Evolutionary conservation across 306 rosid species (phyloP), one percentile per base, ranked within the genome.

Genomic region (Calophaca sinica): DNA sequence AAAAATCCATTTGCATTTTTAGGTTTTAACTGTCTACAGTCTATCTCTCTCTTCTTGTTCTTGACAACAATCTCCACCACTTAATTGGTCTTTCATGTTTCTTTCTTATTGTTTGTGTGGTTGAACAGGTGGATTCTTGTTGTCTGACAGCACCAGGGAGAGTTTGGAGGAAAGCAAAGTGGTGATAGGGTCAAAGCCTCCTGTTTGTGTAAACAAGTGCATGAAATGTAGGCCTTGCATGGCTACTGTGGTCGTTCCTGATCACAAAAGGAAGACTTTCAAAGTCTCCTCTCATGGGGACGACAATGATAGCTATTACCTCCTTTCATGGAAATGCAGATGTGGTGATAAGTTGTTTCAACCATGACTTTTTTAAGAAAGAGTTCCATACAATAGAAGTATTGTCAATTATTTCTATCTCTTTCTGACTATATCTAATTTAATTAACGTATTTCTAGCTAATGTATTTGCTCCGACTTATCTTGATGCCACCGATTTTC

Each of bases 241-340:
- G 82, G 91, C 96, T 1, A 86, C 92, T 32, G 82, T 90, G 70
- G 92, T 92, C 9, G 69, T 90, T 74, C 93, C 93, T 36, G 70
- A 70, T 71, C 92, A 87, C 83, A 80, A 35, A 69, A 82, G 69
- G 46, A 78, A 80, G 61, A 74, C 29, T 9, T 69, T 78, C 28
- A 54, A 62, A 28, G 54, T 58, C 7, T 41, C 71, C 5, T 59
- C 85, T 74, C 85, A 58, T 50, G 76, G 80, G 0, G 88, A 87
- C 11, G 85, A 78, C 33, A 90, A 79, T 50, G 94, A 81, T 66
- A 80, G 80, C 77, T 90, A 92, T 75, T 88, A 92, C 67, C 91
- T 92, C 42, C 90, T 92, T 44, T 89, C 96, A 3, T 92, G 98
- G 98, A 90, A 81, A 87, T 92, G 98, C 80, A 85, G 75, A 72